Evolutionary conservation across 768 basidiomycete species (phyloP), one percentile per base, ranked within the genome.

Genomic region (Pleurotus salmoneostramineus): DNA sequence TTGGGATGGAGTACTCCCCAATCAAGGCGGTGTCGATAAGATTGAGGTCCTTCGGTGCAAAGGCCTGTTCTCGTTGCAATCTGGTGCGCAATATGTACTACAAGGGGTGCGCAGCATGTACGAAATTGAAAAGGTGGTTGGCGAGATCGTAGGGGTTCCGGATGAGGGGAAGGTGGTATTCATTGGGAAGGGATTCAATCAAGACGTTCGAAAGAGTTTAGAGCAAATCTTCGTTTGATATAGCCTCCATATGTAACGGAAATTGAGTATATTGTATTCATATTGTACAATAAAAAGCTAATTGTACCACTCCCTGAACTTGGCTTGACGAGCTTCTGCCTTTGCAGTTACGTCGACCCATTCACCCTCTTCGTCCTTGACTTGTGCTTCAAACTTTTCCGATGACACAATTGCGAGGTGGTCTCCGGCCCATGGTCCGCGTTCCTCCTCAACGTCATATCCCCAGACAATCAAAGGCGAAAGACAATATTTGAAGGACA

Each of bases 81-180:
- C 72, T 0, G 89, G 89, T 2, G 75, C 80, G 54, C 77, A 82
- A 57, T 81, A 86, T 63, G 83, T 98, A 55, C 72, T 99, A 46
- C 97, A 99, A 67, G 97, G 95, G 2, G 97, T 99, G 10, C 77
- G 92, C 62, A 92, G 77, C 63, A 80, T 98, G 70, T 99, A 95
- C 67, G 96, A 99, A 64, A 81, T 95, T 11, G 66, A 70, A 0
- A 71, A 77, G 50, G 73, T 85, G 42, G 75, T 64, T n/a, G 71
- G 67, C 43, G 69, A 68, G 57, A 72, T 69, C 6, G 56, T 83
- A 27, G 85, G 81, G 1, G 67, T 86, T 36, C 83, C 83, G 0
- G 81, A 83, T 49, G 71, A 71, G 12, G 93, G 93, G 27, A 96
- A 95, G 72, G 67, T 96, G 21, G 91, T 95, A 2, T 78, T 96